Evolutionary conservation across 2,329 filamentous ascomycete genomes (phyloP), one percentile per base, ranked within the genome.

Genomic region (Hansfordia pulvinata): DNA sequence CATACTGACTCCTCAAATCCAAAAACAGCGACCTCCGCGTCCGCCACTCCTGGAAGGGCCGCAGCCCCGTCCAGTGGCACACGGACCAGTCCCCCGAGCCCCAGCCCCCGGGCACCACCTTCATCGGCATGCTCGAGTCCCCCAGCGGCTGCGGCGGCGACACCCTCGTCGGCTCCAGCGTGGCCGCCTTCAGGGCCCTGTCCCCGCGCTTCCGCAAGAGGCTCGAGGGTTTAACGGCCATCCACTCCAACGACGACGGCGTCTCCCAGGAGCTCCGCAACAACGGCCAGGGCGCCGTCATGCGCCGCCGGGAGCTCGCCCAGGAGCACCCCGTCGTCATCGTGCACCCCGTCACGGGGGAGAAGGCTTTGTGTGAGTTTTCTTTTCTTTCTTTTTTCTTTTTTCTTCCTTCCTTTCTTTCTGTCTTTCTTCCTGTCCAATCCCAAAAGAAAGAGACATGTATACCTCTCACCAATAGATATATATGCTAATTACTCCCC

Each of bases 341-440:
- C 14, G 32, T 29, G 7, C 76, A 81, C 39, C 73, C 76, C 0
- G 64, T 59, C 5, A 80, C 76, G 0, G 70, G 72, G 13, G 71
- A 79, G 49, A 79, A 79, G 46, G 71, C 75, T 0, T 52, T 80
- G 3, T 80, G 62, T 39, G n/a, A n/a, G n/a, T n/a, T n/a, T n/a
- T n/a, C n/a, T n/a, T n/a, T n/a, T n/a, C n/a, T n/a, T n/a, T n/a
- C n/a, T n/a, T n/a, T n/a, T n/a, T n/a, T n/a, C n/a, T n/a, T n/a
- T n/a, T n/a, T n/a, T n/a, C n/a, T n/a, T n/a, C n/a, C n/a, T n/a
- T n/a, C n/a, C n/a, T n/a, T n/a, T n/a, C n/a, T n/a, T n/a, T n/a
- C n/a, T n/a, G n/a, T n/a, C n/a, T n/a, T n/a, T n/a, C n/a, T n/a
- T n/a, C n/a, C n/a, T n/a, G n/a, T n/a, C n/a, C n/a, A n/a, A n/a